phyloP scores from a whole-genome alignment of 2,329 filamentous ascomycete species.

The Trichothecium roseum region DNA sequence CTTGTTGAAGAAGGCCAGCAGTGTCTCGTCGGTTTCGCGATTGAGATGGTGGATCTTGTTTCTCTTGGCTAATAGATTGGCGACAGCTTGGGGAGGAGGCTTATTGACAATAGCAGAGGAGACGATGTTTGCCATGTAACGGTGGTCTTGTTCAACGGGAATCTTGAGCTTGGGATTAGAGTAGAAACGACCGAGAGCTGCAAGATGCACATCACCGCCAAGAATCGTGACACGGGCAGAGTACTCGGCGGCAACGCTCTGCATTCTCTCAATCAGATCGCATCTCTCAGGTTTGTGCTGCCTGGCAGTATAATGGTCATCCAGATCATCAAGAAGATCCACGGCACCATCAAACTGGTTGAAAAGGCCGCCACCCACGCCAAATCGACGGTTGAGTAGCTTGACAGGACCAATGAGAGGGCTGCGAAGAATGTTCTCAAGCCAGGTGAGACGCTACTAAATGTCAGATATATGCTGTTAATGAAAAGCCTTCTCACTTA shows the following conservation, averaged over 20 bases:
- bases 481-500: constrained; percentile 22
- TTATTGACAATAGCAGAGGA: constrained; percentile 96
- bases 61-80: constrained; percentile 79
- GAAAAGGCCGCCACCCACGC: constrained; percentile 74
- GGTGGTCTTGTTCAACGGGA: constrained; percentile 70
- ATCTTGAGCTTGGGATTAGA: constrained; percentile 73
- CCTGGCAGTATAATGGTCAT: constrained; percentile 90
- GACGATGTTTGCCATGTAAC: constrained; percentile 92
- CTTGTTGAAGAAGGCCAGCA: constrained; percentile 84
- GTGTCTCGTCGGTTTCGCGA: constrained; percentile 74
- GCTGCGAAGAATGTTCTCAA: constrained; percentile 83
- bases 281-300: constrained; percentile 86
- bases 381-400: constrained; percentile 83
- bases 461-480: constrained; percentile 5
- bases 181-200: constrained; percentile 89
- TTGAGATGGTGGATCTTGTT: constrained; percentile 72
- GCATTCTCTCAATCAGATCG: constrained; percentile 67
- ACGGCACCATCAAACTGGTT: constrained; percentile 92
- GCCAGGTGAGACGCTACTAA: constrained; percentile 72
- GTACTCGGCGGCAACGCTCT: constrained; percentile 74
- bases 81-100: constrained; percentile 76
- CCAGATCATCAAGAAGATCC: constrained; percentile 83
- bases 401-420: constrained; percentile 83
- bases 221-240: constrained; percentile 87
- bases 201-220: constrained; percentile 87